Conservation (phyloP, 2,329 filamentous ascomycete species). For the Sporothrix brasiliensis region DNA sequence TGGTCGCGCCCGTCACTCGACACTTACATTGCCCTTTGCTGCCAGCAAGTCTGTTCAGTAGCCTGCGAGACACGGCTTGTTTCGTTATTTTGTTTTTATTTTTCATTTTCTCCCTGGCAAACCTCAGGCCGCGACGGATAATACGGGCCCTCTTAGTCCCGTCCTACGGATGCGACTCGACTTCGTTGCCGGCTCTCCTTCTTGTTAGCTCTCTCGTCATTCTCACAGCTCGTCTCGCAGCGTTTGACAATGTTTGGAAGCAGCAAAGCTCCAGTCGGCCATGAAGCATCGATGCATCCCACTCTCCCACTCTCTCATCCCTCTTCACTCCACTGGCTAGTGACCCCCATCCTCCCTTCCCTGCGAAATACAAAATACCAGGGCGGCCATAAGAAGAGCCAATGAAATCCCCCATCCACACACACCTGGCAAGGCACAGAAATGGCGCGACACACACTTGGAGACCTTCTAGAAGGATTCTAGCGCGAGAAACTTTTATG, state of each 20-base stretch:
- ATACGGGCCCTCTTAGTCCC: neutral
- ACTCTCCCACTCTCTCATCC: no score
- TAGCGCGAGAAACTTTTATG: slow-evolving; percentile 33
- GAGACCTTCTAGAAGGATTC: slow-evolving; percentile 36
- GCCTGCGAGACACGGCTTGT: neutral
- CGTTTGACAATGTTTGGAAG: no score
- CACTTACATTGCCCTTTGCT: neutral
- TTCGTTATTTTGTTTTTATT: neutral
- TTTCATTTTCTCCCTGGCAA: neutral
- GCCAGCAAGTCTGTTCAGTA: neutral
- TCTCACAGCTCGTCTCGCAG: no score
- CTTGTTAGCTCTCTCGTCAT: neutral
- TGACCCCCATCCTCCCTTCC: no score
- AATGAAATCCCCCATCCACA: slow-evolving; percentile 1
- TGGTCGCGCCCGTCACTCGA: no score
- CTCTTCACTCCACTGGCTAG: no score
- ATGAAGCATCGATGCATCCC: no score
- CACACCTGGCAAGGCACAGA: slow-evolving; percentile 23
- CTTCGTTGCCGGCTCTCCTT: no score
- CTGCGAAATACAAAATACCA: no score
- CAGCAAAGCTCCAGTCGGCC: no score
- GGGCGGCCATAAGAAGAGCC: neutral
- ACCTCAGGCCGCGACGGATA: neutral
- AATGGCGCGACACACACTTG: slow-evolving; percentile 25
- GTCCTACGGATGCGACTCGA: neutral